Evolutionary conservation across 2,329 filamentous ascomycete species (phyloP).

Genomic region (Colletotrichum sansevieriae): DNA sequence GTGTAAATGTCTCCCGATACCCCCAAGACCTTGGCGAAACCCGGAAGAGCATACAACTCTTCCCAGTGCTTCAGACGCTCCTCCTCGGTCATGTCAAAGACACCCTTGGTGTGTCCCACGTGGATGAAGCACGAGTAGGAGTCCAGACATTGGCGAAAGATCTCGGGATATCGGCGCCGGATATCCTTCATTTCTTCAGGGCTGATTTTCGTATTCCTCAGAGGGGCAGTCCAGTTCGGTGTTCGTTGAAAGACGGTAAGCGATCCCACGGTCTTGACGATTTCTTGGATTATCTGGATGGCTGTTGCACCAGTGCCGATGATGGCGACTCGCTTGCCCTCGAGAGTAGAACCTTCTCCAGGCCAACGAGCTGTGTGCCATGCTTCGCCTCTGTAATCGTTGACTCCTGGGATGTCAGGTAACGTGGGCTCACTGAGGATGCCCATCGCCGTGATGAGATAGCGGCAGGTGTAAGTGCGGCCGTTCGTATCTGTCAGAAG

Average conservation of each 20-base stretch:
- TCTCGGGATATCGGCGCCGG: constrained; percentile 22
- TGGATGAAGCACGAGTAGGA: constrained; percentile 50
- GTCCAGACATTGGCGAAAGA: constrained; percentile 42
- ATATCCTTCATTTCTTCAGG: constrained; percentile 32
- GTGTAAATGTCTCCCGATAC: constrained; percentile 46
- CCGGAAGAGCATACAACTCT: constrained; percentile 52
- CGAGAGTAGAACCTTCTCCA: constrained; percentile 57
- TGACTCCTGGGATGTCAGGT: constrained; percentile 55
- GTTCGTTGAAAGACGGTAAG: constrained; percentile 69
- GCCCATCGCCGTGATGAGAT: constrained; percentile 52
- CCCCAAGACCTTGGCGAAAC: constrained; percentile 51
- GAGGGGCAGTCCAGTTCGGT: constrained; percentile 52
- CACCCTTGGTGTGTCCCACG: constrained; percentile 44
- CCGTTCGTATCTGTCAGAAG: constrained; percentile 47
- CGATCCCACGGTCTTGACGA: constrained; percentile 61
- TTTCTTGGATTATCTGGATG: constrained; percentile 58
- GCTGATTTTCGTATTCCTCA: constrained; percentile 46
- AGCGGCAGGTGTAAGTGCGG: constrained; percentile 45
- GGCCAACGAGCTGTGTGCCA: constrained; percentile 62
- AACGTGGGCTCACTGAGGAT: constrained; percentile 55
- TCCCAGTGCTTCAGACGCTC: constrained; percentile 46
- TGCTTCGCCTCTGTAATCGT: constrained; percentile 55
- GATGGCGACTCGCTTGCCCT: constrained; percentile 60
- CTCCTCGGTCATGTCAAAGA: constrained; percentile 47
- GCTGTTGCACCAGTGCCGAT: constrained; percentile 65